A percentile compares a stretch with the other conserved stretches of the same genome.
Conservation (phyloP, 2,329 filamentous ascomycete species). For the Cryphonectria naterciae region DNA sequence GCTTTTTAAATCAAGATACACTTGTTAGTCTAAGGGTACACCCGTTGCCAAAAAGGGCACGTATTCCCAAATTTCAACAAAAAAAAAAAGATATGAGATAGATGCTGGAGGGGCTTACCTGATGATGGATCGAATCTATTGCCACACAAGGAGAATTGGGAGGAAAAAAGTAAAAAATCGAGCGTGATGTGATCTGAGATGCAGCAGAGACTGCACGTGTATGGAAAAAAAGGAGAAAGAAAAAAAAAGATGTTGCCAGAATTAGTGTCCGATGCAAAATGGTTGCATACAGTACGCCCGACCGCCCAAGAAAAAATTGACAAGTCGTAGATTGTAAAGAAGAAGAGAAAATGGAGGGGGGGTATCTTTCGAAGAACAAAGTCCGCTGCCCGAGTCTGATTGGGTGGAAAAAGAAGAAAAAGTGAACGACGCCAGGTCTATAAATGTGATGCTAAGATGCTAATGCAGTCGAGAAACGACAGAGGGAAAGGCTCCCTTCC, state of each 20-base stretch:
- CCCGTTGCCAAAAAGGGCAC: neutral
- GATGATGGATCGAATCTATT: neutral
- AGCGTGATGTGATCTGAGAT: constrained; percentile 34
- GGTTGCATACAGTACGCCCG: neutral
- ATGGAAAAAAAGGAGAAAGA: neutral
- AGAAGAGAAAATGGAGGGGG: neutral
- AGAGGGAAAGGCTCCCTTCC: constrained; percentile 1
- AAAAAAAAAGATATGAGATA: too few species aligned
- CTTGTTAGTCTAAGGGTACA: neutral
- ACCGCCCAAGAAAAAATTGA: neutral
- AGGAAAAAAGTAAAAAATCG: neutral
- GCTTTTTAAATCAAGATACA: neutral
- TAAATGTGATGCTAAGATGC: constrained; percentile 16
- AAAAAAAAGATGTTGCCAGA: constrained; percentile 11
- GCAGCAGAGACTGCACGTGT: constrained; percentile 25
- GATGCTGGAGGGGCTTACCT: neutral
- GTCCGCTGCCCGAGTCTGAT: constrained; percentile 13
- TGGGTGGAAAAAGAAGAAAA: constrained; percentile 14
- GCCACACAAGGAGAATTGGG: neutral
- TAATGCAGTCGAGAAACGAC: constrained; percentile 17
- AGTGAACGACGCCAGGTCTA: constrained; percentile 30
- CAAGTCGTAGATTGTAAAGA: constrained; percentile 11
- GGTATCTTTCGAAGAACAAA: constrained; percentile 24
- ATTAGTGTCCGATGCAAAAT: constrained; percentile 7
- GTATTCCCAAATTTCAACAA: too few species aligned